phyloP scores from a whole-genome alignment of 2,329 filamentous ascomycete genomes.

The Aspergillus fischeri region DNA sequence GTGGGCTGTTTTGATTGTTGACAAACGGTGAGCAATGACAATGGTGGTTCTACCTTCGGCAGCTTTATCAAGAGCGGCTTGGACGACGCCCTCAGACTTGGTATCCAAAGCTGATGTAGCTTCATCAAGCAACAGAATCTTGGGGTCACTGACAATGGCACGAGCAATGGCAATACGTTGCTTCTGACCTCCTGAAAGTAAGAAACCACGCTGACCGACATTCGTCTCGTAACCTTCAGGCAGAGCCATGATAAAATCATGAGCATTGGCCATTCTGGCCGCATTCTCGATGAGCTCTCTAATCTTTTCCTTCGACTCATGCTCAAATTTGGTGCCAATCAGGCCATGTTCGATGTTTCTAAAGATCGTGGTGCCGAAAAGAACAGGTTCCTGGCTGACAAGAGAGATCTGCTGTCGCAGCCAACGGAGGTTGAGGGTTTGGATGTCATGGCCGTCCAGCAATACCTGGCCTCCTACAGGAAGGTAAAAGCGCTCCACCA shows the following conservation, averaged over 20 bases:
- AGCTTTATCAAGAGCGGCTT: slow-evolving; percentile 84
- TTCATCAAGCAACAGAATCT: slow-evolving; percentile 88
- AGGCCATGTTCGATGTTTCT: slow-evolving; percentile 88
- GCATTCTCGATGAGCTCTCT: slow-evolving; percentile 71
- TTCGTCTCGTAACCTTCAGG: slow-evolving; percentile 90
- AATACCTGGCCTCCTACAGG: slow-evolving; percentile 75
- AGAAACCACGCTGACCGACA: slow-evolving; percentile 90
- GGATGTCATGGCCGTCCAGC: slow-evolving; percentile 79
- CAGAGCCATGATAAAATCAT: slow-evolving; percentile 79
- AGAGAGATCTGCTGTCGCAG: slow-evolving; percentile 86
- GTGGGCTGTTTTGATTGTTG: slow-evolving; percentile 88
- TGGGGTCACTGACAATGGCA: slow-evolving; percentile 85
- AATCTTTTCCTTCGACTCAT: slow-evolving; percentile 63
- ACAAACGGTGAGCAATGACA: slow-evolving; percentile 90
- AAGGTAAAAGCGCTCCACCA: slow-evolving; percentile 92
- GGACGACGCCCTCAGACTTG: slow-evolving; percentile 89
- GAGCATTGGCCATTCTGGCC: slow-evolving; percentile 86
- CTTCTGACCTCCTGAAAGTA: slow-evolving; percentile 92
- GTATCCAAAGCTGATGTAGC: slow-evolving; percentile 92
- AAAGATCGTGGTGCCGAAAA: slow-evolving; percentile 86
- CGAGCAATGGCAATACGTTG: slow-evolving; percentile 93
- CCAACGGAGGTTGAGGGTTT: slow-evolving; percentile 81
- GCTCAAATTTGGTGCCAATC: slow-evolving; percentile 75
- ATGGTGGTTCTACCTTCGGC: slow-evolving; percentile 87
- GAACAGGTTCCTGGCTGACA: slow-evolving; percentile 86